Percentiles rank a stretch among this genome's conserved stretches.
These are phyloP conservation scores for Calocybe indica DNA, from an alignment of 768 basidiomycete species.

Conservation along the genomic window DNA sequence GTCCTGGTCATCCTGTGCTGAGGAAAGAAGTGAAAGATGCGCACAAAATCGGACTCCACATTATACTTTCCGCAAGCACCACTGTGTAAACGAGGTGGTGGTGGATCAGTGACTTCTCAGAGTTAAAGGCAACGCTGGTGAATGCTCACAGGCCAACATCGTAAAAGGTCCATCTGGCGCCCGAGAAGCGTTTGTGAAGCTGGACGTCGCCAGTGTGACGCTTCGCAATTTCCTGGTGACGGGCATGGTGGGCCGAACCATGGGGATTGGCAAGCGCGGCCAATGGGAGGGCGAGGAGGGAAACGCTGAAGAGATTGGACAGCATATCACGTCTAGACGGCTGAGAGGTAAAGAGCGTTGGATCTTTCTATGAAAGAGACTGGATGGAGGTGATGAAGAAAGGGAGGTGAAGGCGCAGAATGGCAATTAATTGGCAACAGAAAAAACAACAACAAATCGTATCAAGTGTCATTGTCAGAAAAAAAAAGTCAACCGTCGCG, in stretches of 20 bases:
- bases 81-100: constrained; percentile 19
- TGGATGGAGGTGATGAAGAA: no score
- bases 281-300: constrained; percentile 27
- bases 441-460: no score
- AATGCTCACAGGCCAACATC: constrained; percentile 42
- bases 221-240: constrained; percentile 43
- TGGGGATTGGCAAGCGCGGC: constrained; percentile 29
- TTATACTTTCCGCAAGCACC: constrained; percentile 51
- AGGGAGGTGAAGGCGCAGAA: no score
- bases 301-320: constrained; percentile 6
- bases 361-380: no score
- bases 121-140: neutral
- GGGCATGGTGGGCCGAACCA: constrained; percentile 22
- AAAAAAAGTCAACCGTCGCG: no score
- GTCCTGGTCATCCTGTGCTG: neutral
- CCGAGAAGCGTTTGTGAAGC: constrained; percentile 30
- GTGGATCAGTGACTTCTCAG: neutral
- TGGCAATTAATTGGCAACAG: no score
- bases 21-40: constrained; percentile 9
- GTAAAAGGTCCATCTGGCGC: constrained; percentile 49
- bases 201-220: constrained; percentile 36
- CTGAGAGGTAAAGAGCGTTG: no score
- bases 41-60: constrained; percentile 35
- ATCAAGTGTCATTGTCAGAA: no score
- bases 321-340: no score